Evolutionary conservation across 2,329 filamentous ascomycete species (phyloP), one percentile per base, ranked within the genome.

Genomic region (Cadophora sp.): DNA sequence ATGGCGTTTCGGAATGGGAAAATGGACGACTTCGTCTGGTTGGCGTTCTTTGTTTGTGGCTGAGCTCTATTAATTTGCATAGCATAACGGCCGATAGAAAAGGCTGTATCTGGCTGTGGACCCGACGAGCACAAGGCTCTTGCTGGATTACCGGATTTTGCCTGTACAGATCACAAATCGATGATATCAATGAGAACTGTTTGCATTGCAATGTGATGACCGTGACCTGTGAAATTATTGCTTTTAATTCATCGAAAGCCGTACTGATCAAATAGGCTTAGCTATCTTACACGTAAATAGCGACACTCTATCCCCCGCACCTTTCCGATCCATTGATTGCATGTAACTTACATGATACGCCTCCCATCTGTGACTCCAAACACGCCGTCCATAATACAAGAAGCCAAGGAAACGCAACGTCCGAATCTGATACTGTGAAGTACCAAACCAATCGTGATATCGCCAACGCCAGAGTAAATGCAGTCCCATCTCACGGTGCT

Each of bases 211-310:
- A 19, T 37, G 27, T 56, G 50, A 53, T 51, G 11, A 27, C 7
- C 4, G 16, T 7, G 12, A 22, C 26, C 31, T 53, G 19, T 53
- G 29, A 53, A 40, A 63, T 53, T 53, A 53, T 27, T 37, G 62
- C 62, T 56, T 58, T 56, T 55, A 5, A 46, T 37, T 40, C 12
- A 58, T 48, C 34, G 31, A 59, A 46, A 56, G 62, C 51, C 51
- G 19, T 22, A 29, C 50, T 53, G 24, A 31, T 64, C 27, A 64
- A 11, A 24, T 46, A 46, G 62, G 37, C 62, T 56, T 53, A 26
- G 62, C 62, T 64, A 64, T 64, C 62, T 46, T 64, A 64, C 62
- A 64, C 29, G 37, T 56, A 43, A 48, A 55, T 31, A 56, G 43
- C 3, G 37, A 64, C 34, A 29, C 51, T 58, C 31, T 43, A 46